Conservation (phyloP, 73 alveolate genomes). For the Tetrahymena thermophila region DNA sequence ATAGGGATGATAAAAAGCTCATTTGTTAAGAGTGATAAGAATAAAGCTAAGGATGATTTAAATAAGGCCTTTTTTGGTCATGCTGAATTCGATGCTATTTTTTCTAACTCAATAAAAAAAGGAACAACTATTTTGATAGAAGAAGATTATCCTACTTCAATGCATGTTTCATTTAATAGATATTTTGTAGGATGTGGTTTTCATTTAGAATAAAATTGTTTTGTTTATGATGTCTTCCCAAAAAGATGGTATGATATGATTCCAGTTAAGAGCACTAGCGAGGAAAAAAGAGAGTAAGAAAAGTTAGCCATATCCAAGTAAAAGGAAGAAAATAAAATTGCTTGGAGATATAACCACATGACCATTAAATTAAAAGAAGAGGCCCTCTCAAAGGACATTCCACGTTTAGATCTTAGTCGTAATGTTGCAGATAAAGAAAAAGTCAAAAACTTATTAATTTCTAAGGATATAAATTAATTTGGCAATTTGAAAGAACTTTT, state of each 20-base stretch:
- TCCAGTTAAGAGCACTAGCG: neutral
- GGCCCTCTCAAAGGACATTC: neutral
- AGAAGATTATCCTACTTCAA: neutral
- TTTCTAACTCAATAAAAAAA: neutral
- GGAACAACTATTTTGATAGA: neutral
- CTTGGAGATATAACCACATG: neutral
- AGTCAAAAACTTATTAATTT: neutral
- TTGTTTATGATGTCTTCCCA: neutral
- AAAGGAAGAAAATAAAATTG: neutral
- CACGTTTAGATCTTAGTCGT: neutral
- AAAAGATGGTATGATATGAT: neutral
- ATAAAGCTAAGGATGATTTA: neutral
- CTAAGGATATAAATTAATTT: neutral
- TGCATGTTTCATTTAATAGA: neutral
- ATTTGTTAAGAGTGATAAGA: neutral
- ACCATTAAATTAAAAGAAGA: neutral
- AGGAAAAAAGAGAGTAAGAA: neutral
- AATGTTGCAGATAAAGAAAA: neutral
- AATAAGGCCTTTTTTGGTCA: neutral
- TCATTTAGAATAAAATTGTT: neutral
- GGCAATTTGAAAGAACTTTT: neutral
- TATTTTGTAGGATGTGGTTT: neutral
- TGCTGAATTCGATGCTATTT: neutral
- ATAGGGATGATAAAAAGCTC: neutral
- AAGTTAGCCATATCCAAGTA: neutral